phyloP scores from a whole-genome alignment of 1,284 basidiomycete genomes.

The Irpex sp. region DNA sequence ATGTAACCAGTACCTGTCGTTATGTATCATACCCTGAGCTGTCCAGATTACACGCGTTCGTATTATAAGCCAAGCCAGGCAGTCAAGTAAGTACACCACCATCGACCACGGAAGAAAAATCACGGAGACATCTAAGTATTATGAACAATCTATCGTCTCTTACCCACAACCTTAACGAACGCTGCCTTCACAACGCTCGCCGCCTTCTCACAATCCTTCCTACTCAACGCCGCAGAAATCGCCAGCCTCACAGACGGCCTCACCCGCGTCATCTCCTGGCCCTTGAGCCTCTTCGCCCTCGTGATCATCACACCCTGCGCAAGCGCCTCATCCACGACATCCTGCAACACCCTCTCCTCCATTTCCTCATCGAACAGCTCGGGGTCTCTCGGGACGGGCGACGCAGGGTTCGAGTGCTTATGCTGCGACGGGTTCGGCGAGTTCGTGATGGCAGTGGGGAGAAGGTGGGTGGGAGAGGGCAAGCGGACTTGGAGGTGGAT shows the following conservation, averaged over 20 bases:
- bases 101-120: constrained; percentile 3
- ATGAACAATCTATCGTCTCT: constrained; percentile 31
- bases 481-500: constrained; percentile 78
- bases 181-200: constrained; percentile 72
- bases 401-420: constrained; percentile 42
- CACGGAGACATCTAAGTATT: not conserved
- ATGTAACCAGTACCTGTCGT: not conserved
- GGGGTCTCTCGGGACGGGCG: constrained; percentile 38
- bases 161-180: constrained; percentile 66
- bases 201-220: constrained; percentile 92
- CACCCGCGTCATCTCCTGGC: constrained; percentile 81
- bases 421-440: constrained; percentile 23
- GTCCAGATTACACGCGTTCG: not conserved
- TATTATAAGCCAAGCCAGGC: not conserved
- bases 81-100: no score
- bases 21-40: no score
- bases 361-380: constrained; percentile 56
- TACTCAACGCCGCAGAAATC: constrained; percentile 72
- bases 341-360: constrained; percentile 82
- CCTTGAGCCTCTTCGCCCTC: constrained; percentile 74
- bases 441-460: constrained; percentile 21
- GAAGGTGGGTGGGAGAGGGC: constrained; percentile 30
- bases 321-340: constrained; percentile 83
- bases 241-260: constrained; percentile 88
- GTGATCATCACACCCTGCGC: constrained; percentile 81